phyloP scores from a whole-genome alignment of 176 grass and related monocot genomes.

The Pontederia paniculata region DNA sequence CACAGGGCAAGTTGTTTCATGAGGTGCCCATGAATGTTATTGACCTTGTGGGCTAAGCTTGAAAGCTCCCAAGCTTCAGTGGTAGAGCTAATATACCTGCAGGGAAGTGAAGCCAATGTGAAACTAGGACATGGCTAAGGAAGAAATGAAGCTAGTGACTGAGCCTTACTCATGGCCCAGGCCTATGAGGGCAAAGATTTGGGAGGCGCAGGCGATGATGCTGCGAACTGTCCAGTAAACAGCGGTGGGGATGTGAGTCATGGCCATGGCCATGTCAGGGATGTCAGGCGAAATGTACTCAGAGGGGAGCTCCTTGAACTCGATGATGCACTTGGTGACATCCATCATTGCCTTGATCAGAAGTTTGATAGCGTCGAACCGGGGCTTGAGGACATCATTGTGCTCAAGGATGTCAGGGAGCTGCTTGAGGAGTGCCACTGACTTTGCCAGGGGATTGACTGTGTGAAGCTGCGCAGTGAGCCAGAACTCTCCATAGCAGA shows the following conservation, averaged over 20 bases:
- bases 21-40: constrained; percentile 31
- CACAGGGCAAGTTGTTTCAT: constrained; percentile 24
- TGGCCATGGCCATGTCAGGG: constrained; percentile 17
- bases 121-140: no score
- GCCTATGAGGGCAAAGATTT: constrained; percentile 26
- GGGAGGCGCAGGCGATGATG: constrained; percentile 30
- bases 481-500: constrained; percentile 35
- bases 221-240: constrained; percentile 38
- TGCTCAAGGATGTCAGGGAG: constrained; percentile 34
- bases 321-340: constrained; percentile 33
- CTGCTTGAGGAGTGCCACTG: constrained; percentile 26
- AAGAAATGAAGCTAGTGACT: no score
- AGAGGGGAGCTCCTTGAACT: constrained; percentile 27
- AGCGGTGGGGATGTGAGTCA: constrained; percentile 28
- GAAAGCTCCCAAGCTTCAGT: constrained; percentile 42
- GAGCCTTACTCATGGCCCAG: constrained; percentile 30
- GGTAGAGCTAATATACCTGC: constrained; percentile 30
- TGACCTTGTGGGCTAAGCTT: constrained; percentile 37
- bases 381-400: constrained; percentile 28
- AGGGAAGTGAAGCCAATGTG: no score
- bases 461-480: constrained; percentile 32
- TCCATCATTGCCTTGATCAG: constrained; percentile 41
- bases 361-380: constrained; percentile 30
- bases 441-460: constrained; percentile 28
- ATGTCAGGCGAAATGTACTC: constrained; percentile 19